Evolutionary conservation across 176 grass and related monocot genomes (phyloP), one percentile per base, ranked within the genome.

Genomic region (Tillandsia leiboldiana): DNA sequence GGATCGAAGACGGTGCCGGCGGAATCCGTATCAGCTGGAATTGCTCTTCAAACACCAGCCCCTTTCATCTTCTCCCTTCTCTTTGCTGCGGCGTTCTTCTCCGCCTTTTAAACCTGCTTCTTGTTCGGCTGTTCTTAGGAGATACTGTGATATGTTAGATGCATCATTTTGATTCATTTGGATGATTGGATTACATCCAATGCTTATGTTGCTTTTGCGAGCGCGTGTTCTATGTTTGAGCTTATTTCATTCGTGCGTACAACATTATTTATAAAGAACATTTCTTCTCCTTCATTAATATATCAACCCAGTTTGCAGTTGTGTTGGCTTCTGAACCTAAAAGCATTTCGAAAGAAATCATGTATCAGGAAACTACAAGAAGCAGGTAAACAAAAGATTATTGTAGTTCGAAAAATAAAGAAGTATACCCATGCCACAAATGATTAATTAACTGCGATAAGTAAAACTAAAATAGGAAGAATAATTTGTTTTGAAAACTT

Each of bases 1-100:
- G 70, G 70, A 70, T 84, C 82, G 27, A 84, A 84, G 75, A 11
- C 20, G 8, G 57, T 69, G 13, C 71, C 81, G 51, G 23, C 75
- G 3, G 63, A 6, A 24, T 1, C 48, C 9, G 12, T 13, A 1
- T 73, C 72, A 1, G 70, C 42, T 1, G 26, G 70, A 50, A 68
- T 64, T 48, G 26, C 20, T 78, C 50, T 72, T 10, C 8, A 42
- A 73, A 63, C 42, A 26, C 72, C 57, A 17, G 18, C 61, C 24
- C 69, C 50, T 26, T 47, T 73, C 64, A 28, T 61, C 20, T 28
- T 57, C 53, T 73, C 72, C 48, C 3, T 73, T 53, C 69, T 64
- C 54, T 59, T 78, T 56, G 27, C 67, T 49, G 74, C 29, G 2
- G 70, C 70, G 1, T 72, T 73, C 58, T 20, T 11, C 51, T 53